Conservation (phyloP, 2,329 filamentous ascomycete species). For the Aspergillus transmontanensis region DNA sequence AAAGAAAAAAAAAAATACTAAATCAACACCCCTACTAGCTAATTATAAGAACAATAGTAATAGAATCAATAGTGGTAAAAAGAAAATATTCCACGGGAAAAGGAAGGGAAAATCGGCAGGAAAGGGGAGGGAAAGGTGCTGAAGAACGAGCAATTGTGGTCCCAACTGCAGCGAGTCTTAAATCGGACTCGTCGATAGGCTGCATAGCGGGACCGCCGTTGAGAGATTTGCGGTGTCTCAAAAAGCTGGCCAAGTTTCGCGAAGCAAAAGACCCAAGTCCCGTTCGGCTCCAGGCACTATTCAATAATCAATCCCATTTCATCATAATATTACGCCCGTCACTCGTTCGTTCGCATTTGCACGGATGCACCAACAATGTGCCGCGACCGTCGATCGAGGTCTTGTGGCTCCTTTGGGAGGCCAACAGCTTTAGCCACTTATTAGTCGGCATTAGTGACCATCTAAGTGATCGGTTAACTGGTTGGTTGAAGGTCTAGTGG, state of each 20-base stretch:
- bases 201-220: conserved; percentile 3
- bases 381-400: not conserved
- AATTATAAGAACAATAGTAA: not conserved
- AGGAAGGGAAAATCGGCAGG: not conserved
- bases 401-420: not conserved
- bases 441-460: conserved; percentile 2
- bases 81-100: not conserved
- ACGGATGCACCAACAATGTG: conserved; percentile 2
- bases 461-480: not conserved
- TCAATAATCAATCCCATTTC: not conserved
- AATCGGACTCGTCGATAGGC: conserved; percentile 1
- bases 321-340: conserved; percentile 2
- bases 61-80: not conserved
- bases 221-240: not conserved
- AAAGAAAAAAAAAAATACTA: no score
- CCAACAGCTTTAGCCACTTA: not conserved
- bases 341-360: conserved; percentile 1
- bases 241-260: not conserved
- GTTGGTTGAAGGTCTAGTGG: not conserved
- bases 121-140: not conserved
- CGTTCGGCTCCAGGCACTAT: not conserved
- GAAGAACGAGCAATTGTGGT: conserved; percentile 1
- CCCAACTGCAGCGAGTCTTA: not conserved
- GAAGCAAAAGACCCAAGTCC: not conserved
- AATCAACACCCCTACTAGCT: not conserved